Conservation (phyloP, 345 rosid species). For the Psidium friedrichsthalianum region DNA sequence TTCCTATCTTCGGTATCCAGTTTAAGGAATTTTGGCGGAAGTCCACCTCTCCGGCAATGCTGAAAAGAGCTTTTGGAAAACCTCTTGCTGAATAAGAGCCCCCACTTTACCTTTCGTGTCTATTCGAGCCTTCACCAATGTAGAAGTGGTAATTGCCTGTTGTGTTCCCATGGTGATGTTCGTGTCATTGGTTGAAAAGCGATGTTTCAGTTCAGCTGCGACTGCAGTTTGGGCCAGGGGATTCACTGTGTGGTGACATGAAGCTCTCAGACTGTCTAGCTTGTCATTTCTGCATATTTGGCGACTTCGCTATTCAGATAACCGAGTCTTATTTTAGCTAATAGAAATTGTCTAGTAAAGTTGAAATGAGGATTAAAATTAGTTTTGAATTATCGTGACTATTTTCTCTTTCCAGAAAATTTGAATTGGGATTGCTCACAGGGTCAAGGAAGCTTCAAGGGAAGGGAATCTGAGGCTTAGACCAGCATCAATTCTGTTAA, state of each 20-base stretch:
- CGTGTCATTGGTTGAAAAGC: slow-evolving; percentile 4
- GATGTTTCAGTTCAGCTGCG: slow-evolving; percentile 42
- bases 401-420: not conserved
- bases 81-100: slow-evolving; percentile 23
- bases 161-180: slow-evolving; percentile 28
- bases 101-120: slow-evolving; percentile 20
- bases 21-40: not conserved
- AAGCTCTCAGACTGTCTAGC: slow-evolving; percentile 17
- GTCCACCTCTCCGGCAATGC: slow-evolving; percentile 33
- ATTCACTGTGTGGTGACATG: slow-evolving; percentile 20
- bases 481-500: slow-evolving; percentile 24
- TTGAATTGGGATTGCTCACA: slow-evolving; percentile 20
- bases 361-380: not conserved
- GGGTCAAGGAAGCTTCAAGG: slow-evolving; percentile 28
- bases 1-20: slow-evolving; percentile 33
- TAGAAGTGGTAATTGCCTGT: slow-evolving; percentile 21
- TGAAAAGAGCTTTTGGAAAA: slow-evolving; percentile 18
- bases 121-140: slow-evolving; percentile 34
- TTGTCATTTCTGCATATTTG: slow-evolving; percentile 36
- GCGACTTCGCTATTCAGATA: not conserved
- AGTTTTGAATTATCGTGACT: not conserved
- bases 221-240: slow-evolving; percentile 25
- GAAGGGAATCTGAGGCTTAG: slow-evolving; percentile 22
- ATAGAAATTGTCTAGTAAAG: not conserved
- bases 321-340: not conserved